Percentiles rank a stretch among this genome's conserved stretches.
Conservation (phyloP, 108 stramenopile species). For the Aurantiochytrium sp. region DNA sequence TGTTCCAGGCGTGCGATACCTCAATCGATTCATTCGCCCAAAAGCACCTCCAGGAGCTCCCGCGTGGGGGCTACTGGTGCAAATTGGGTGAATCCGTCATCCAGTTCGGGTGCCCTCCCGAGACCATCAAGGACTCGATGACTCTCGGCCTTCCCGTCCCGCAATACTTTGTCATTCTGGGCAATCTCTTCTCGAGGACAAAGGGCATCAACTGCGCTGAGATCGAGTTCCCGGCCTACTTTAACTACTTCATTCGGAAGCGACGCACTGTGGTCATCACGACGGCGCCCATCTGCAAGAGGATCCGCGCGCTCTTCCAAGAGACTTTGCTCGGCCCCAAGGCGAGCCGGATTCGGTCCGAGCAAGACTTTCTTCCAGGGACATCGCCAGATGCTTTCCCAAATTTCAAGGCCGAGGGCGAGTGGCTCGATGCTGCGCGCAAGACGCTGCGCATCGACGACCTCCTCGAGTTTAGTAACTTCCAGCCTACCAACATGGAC, state of each 20-base stretch:
- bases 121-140: constrained; percentile 42
- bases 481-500: neutral
- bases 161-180: constrained; percentile 40
- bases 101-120: constrained; percentile 8
- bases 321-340: constrained; percentile 50
- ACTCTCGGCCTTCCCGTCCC: constrained; percentile 42
- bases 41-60: neutral
- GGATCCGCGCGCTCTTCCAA: constrained; percentile 42
- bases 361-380: neutral
- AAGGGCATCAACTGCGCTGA: constrained; percentile 47
- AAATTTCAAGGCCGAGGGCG: neutral
- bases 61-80: neutral
- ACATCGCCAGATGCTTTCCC: neutral
- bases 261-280: constrained; percentile 36
- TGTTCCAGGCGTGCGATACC: constrained; percentile 13
- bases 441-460: neutral
- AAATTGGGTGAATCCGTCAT: neutral
- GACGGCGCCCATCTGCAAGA: constrained; percentile 29
- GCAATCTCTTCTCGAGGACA: constrained; percentile 38
- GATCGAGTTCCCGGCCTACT: constrained; percentile 54
- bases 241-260: constrained; percentile 45
- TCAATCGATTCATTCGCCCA: neutral
- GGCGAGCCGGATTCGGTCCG: neutral
- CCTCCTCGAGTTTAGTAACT: neutral
- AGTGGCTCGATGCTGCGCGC: constrained; percentile 22